Evolutionary conservation across 805 yeast genomes (phyloP), one percentile per base, ranked within the genome.

Genomic region (Groenewaldozyma tartarivorans): DNA sequence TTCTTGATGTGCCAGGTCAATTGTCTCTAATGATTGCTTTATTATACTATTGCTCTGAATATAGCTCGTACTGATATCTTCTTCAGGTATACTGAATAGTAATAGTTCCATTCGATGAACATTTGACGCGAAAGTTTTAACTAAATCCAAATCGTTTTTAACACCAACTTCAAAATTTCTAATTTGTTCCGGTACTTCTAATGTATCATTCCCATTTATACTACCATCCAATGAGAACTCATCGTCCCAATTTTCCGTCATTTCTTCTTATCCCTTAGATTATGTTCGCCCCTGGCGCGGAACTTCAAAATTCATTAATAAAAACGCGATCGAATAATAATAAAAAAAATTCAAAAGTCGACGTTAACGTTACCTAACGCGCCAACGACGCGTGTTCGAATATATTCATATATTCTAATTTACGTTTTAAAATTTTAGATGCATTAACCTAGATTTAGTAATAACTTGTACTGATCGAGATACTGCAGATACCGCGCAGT

Each of bases 211-310:
- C 41, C 13, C 29, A 24, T 24, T 24, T n/a, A n/a, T n/a, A n/a
- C n/a, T n/a, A n/a, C n/a, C n/a, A 13, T 7, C 7, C 11, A 24
- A 24, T 9, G 7, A 7, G 13, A 55, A 84, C 65, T 59, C 84
- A 84, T 55, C 73, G 66, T 4, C 94, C 94, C 63, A 85, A 88
- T 35, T 39, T 16, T 49, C 52, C n/a, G 7, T 13, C 16, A 20
- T 33, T 39, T 33, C n/a, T n/a, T n/a, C n/a, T n/a, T n/a, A n/a
- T n/a, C n/a, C n/a, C n/a, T n/a, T n/a, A n/a, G n/a, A n/a, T n/a
- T n/a, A n/a, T n/a, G n/a, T n/a, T n/a, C n/a, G n/a, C n/a, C n/a
- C n/a, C n/a, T n/a, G n/a, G n/a, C n/a, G n/a, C n/a, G n/a, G n/a
- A n/a, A n/a, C n/a, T n/a, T n/a, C n/a, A n/a, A n/a, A n/a, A n/a